Percentiles rank a stretch among this genome's conserved stretches.
Evolutionary conservation across 2,329 filamentous ascomycete species (phyloP).

Genomic region (Exophiala calicioides): DNA sequence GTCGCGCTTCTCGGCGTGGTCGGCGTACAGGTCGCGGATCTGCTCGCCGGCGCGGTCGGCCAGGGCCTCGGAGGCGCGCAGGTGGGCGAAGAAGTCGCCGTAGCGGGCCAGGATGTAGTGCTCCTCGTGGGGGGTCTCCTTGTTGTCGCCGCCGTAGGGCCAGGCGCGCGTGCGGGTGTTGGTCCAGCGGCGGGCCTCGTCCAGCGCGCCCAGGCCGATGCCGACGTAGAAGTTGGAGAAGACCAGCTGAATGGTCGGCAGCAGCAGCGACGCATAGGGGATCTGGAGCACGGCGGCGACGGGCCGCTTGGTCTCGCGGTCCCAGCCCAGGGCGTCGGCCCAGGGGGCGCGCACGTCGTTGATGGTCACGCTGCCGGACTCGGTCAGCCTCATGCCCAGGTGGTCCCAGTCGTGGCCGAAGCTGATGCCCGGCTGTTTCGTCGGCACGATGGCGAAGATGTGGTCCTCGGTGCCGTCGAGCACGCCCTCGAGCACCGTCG

Average conservation of each 20-base stretch:
- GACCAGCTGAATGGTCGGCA: slow-evolving; percentile 66
- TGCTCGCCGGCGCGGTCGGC: slow-evolving; percentile 58
- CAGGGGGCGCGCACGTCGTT: slow-evolving; percentile 59
- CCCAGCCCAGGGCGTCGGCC: slow-evolving; percentile 65
- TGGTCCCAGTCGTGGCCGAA: slow-evolving; percentile 64
- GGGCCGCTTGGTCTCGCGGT: slow-evolving; percentile 52
- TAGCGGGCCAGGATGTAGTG: slow-evolving; percentile 67
- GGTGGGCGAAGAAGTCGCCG: slow-evolving; percentile 63
- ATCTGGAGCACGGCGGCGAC: slow-evolving; percentile 53
- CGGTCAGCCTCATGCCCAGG: slow-evolving; percentile 62
- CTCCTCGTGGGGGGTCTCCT: slow-evolving; percentile 60
- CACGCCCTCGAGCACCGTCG: slow-evolving; percentile 66
- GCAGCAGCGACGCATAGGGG: slow-evolving; percentile 58
- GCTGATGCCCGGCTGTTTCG: slow-evolving; percentile 58
- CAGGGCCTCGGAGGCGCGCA: slow-evolving; percentile 61
- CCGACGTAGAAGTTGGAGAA: slow-evolving; percentile 68
- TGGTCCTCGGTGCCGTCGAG: slow-evolving; percentile 60
- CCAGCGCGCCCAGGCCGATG: slow-evolving; percentile 61
- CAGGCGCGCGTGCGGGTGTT: slow-evolving; percentile 59
- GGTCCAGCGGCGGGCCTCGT: slow-evolving; percentile 60
- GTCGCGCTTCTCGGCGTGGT: slow-evolving; percentile 44
- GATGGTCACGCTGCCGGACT: slow-evolving; percentile 65
- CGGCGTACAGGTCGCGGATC: slow-evolving; percentile 50
- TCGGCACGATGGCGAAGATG: slow-evolving; percentile 63
- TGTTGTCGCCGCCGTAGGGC: slow-evolving; percentile 65